A percentile compares a stretch with the other conserved stretches of the same genome.
These are phyloP conservation scores for Posidonia oceanica DNA, from an alignment of 116 monocot genomes.

Conservation along the genomic window DNA sequence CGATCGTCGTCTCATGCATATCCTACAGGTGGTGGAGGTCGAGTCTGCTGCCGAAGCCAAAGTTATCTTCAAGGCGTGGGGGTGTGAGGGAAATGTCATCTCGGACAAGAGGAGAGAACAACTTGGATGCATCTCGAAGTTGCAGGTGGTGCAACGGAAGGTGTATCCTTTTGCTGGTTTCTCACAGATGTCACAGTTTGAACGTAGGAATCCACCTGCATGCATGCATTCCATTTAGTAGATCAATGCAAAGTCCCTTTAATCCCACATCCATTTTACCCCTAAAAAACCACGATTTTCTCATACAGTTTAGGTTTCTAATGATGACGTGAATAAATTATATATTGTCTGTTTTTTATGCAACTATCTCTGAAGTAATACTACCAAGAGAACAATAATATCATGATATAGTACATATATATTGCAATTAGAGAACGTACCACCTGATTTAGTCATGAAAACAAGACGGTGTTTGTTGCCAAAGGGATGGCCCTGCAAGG, in stretches of 20 bases:
- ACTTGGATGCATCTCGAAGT: constrained; percentile 59
- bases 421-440: not conserved
- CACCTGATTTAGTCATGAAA: constrained; percentile 33
- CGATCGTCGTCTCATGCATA: constrained; percentile 25
- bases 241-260: too few species aligned
- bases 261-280: too few species aligned
- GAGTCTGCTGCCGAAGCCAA: constrained; percentile 1
- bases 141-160: constrained; percentile 40
- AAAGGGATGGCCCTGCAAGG: constrained; percentile 38
- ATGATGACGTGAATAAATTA: too few species aligned
- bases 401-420: not conserved
- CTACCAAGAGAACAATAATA: not conserved
- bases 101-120: constrained; percentile 37
- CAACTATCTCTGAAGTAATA: not conserved
- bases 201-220: constrained; percentile 26
- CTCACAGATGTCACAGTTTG: constrained; percentile 49
- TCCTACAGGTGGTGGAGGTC: constrained; percentile 10
- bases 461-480: constrained; percentile 46
- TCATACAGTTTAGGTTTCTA: too few species aligned
- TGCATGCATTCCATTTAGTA: too few species aligned
- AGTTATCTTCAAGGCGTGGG: constrained; percentile 29
- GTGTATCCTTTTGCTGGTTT: constrained; percentile 40
- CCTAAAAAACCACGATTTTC: too few species aligned
- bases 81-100: constrained; percentile 44
- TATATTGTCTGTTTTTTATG: not conserved